Percentiles rank a stretch among this genome's conserved stretches.
phyloP scores from a whole-genome alignment of 2,329 filamentous ascomycete species.

The Thielaviopsis musarum region DNA sequence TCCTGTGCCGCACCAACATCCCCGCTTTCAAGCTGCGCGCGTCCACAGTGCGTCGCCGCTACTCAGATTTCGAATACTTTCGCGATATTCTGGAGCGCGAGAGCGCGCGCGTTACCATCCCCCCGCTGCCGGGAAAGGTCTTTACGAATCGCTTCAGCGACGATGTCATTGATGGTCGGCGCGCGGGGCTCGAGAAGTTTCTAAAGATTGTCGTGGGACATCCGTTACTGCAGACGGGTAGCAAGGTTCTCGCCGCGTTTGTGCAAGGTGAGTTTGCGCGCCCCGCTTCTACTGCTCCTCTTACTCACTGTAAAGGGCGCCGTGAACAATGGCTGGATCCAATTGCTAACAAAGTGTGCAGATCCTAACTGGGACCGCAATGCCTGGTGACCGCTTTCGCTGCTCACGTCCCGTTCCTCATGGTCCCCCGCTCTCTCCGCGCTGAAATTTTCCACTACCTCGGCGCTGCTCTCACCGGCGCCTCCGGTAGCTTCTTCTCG shows the following conservation, averaged over 20 bases:
- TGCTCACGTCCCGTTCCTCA: neutral
- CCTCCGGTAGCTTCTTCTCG: neutral
- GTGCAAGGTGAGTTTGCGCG: slow-evolving; percentile 56
- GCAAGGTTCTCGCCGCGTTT: slow-evolving; percentile 89
- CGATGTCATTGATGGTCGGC: slow-evolving; percentile 88
- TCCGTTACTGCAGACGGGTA: slow-evolving; percentile 89
- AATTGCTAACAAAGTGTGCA: slow-evolving; percentile 18
- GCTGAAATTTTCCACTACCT: neutral
- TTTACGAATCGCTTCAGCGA: slow-evolving; percentile 97
- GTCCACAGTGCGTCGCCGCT: slow-evolving; percentile 76
- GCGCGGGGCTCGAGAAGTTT: slow-evolving; percentile 86
- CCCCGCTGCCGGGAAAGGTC: slow-evolving; percentile 88
- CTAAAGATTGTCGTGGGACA: slow-evolving; percentile 95
- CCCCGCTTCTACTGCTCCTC: neutral
- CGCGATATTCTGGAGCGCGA: slow-evolving; percentile 95
- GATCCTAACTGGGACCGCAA: slow-evolving; percentile 85
- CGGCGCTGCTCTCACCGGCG: neutral
- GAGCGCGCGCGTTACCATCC: slow-evolving; percentile 84
- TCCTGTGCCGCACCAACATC: slow-evolving; percentile 95
- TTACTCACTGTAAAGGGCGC: too few relatives aligned
- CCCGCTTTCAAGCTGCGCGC: slow-evolving; percentile 93
- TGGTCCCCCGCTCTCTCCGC: neutral
- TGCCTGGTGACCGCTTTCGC: slow-evolving; percentile 46
- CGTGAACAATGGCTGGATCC: neutral
- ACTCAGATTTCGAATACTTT: slow-evolving; percentile 98